Evolutionary conservation across 176 grass and related monocot species (phyloP).

Genomic region (Typha latifolia): DNA sequence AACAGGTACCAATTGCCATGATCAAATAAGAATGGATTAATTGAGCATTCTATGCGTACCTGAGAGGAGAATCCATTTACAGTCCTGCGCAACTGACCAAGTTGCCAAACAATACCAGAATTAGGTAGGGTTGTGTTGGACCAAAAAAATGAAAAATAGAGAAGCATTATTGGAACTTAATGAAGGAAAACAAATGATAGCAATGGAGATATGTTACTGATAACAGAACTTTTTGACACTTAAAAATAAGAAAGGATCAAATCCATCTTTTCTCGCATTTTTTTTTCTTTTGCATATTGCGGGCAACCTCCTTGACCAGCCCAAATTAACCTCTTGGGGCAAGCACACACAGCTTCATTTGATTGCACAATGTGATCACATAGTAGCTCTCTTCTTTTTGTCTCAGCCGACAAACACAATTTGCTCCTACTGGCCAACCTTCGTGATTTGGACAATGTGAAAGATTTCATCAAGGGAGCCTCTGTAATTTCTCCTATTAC

Average conservation of each 20-base stretch:
- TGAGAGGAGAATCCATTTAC: slow-evolving; percentile 72
- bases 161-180: slow-evolving; percentile 9
- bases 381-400: too few relatives aligned
- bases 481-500: too few relatives aligned
- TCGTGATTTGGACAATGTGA: too few relatives aligned
- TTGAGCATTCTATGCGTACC: slow-evolving; percentile 29
- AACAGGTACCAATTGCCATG: background rate
- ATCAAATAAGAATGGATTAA: background rate
- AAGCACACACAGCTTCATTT: background rate
- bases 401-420: too few relatives aligned
- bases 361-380: too few relatives aligned
- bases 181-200: background rate
- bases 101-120: slow-evolving; percentile 25
- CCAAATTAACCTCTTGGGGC: background rate
- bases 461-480: too few relatives aligned
- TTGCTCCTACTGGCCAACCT: too few relatives aligned
- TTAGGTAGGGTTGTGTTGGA: background rate
- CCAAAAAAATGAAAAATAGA: slow-evolving; percentile 9
- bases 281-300: background rate
- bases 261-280: background rate
- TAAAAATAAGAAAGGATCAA: background rate
- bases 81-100: slow-evolving; percentile 60
- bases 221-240: background rate
- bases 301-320: background rate
- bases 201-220: background rate